Percentiles rank a stretch among this genome's conserved stretches.
Conservation (phyloP, 164 flowering plant species). For the Nymphaea thermarum region DNA sequence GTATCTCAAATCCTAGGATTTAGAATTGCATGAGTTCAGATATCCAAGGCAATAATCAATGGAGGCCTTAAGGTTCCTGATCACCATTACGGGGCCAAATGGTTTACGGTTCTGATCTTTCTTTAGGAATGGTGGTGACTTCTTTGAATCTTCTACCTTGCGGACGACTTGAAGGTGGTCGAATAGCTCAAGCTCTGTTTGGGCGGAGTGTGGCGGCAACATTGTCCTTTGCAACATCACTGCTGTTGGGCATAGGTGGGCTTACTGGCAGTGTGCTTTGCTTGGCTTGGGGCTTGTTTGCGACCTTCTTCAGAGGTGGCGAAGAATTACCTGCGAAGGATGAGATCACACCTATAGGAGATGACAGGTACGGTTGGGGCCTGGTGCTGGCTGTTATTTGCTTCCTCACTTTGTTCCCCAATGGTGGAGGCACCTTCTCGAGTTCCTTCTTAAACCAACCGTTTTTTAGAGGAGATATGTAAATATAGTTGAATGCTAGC, state of each 20-base stretch:
- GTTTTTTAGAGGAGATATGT: constrained; percentile 67
- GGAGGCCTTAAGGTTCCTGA: not conserved
- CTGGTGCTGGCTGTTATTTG: constrained; percentile 62
- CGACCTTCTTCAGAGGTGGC: constrained; percentile 90
- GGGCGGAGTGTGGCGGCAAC: constrained; percentile 61
- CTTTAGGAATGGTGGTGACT: constrained; percentile 91
- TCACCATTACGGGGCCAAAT: not conserved
- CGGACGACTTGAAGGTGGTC: constrained; percentile 94
- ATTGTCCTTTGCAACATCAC: constrained; percentile 70
- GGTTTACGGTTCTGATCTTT: not conserved
- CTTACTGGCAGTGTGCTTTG: constrained; percentile 88
- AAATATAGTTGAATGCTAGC: not conserved
- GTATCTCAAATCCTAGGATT: no score
- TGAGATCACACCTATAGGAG: constrained; percentile 63
- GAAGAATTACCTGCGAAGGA: constrained; percentile 88
- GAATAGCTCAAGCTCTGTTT: constrained; percentile 91
- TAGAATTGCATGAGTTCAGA: not conserved
- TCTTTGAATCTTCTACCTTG: constrained; percentile 84
- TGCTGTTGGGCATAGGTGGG: constrained; percentile 78
- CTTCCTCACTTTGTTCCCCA: constrained; percentile 88
- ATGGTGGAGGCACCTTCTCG: constrained; percentile 88
- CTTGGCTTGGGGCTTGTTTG: constrained; percentile 90
- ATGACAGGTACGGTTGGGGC: constrained; percentile 78
- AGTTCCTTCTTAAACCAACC: constrained; percentile 60
- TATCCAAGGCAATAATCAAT: not conserved